Base-by-base conservation (phyloP, 768 basidiomycete species). In the Russula abietina region DNA sequence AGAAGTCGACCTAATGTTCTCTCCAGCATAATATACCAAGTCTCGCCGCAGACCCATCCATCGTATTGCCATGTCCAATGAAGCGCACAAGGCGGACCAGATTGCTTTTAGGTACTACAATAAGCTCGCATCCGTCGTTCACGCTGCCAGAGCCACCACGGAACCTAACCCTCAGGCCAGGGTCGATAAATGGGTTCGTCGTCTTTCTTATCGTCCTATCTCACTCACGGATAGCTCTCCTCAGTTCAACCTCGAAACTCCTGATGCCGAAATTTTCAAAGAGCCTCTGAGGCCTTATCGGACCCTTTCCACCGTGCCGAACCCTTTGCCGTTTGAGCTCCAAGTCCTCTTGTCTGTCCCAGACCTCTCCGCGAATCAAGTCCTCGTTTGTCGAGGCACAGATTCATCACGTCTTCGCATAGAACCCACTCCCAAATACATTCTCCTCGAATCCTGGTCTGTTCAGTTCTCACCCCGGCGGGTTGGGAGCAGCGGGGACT, bases 61-160 rank as follows among this genome's bases (percentile, higher is more conserved):
- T 55, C 62, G 5, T 49, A 61, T 72, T 74, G 75, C 79, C 73
- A 80, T 80, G 79, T 80, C 79, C 69, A 79, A 77, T 77, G 80
- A 81, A 74, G 76, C 75, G 62, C 75, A 76, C 71, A 91, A 85
- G 79, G 87, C 89, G 68, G 89, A 93, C 80, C 89, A 91, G 80
- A 92, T 93, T 69, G 87, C 88, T 54, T 85, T 86, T 74, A 85
- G 86, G 73, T 84, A 90, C 74, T 91, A 89, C 76, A 83, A 86
- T 55, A 93, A 93, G 78, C 84, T 92, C 57, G 83, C 83, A 72
- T 84, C 87, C 70, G 81, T 89, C 68, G 79, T 93, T 67, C 81
- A 85, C 72, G 78, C 89, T 71, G 87, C 89, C 16, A 79, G 91
- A 63, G 78, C 85, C n/a, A 87, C 87, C 48, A 72, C 73, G 55